These are phyloP conservation scores for Boletellus emodensis DNA, from an alignment of 768 basidiomycete species.

Conservation along the genomic window DNA sequence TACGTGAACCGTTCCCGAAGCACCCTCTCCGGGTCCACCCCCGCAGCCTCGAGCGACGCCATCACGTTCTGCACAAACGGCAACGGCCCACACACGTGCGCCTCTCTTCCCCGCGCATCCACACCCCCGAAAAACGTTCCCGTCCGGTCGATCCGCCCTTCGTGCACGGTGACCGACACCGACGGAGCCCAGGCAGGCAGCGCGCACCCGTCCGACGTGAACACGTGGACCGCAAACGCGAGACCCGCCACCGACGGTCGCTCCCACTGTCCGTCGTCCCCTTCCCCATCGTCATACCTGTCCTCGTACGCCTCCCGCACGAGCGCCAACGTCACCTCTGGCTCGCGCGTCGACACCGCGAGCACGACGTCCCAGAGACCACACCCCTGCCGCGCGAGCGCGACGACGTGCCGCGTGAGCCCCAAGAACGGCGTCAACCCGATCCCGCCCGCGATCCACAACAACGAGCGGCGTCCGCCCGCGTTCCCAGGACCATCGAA, in stretches of 20 bases:
- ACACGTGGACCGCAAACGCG: conserved; percentile 17
- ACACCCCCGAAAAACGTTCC: conserved; percentile 20
- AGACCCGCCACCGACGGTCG: conserved; percentile 6
- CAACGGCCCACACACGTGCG: conserved; percentile 23
- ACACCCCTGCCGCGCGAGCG: conserved; percentile 5
- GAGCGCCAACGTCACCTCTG: conserved; percentile 45
- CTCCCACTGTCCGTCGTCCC: neutral
- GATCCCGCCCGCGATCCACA: neutral
- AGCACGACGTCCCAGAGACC: conserved; percentile 43
- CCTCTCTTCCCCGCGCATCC: conserved; percentile 11
- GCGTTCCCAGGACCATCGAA: neutral
- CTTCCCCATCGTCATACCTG: conserved; percentile 1
- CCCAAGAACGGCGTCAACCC: neutral
- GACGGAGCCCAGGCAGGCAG: neutral
- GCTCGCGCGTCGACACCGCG: conserved; percentile 50
- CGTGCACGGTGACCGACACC: conserved; percentile 11
- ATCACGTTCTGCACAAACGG: conserved; percentile 23
- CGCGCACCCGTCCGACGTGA: neutral
- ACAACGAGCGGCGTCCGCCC: neutral
- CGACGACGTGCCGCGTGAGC: neutral
- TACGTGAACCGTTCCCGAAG: conserved; percentile 25
- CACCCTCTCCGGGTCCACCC: conserved; percentile 23
- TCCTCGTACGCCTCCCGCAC: conserved; percentile 29
- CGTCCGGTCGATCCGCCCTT: conserved; percentile 16
- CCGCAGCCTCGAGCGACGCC: conserved; percentile 19